These are phyloP conservation scores for Halenospora varia DNA, from an alignment of 495 filamentous ascomycete species.

Conservation along the genomic window DNA sequence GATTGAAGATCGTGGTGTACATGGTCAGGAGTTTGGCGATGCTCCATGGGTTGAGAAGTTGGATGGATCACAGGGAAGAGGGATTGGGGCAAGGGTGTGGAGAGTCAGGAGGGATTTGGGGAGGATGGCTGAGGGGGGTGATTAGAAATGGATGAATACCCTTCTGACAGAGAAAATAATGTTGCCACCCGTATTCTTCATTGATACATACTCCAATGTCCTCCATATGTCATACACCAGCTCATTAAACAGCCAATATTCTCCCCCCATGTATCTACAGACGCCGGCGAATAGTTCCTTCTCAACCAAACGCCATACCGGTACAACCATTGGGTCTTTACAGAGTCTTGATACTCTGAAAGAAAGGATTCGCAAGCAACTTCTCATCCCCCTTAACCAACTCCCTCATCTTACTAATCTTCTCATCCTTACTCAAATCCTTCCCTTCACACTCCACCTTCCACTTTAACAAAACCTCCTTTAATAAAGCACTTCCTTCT, in stretches of 20 bases:
- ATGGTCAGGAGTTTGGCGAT: constrained; percentile 19
- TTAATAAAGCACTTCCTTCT: constrained; percentile 81
- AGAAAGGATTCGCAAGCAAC: constrained; percentile 81
- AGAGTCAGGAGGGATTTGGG: constrained; percentile 52
- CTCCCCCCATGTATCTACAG: neutral
- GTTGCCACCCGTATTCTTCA: neutral
- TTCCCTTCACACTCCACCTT: constrained; percentile 72
- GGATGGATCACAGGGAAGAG: constrained; percentile 42
- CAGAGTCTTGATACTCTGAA: constrained; percentile 78
- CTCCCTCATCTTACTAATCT: constrained; percentile 73
- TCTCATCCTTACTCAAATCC: constrained; percentile 68
- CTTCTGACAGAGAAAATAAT: no score
- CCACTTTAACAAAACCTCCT: constrained; percentile 82
- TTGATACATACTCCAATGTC: neutral
- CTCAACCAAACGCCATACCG: neutral
- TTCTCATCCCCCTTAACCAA: constrained; percentile 67
- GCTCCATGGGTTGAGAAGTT: constrained; percentile 49
- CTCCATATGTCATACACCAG: neutral
- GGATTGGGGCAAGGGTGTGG: constrained; percentile 48
- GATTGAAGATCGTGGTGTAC: neutral
- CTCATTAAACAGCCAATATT: neutral
- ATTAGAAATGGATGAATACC: constrained; percentile 1
- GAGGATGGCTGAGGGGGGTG: constrained; percentile 11
- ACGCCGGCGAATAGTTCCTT: neutral
- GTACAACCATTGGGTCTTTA: constrained; percentile 33